Evolutionary conservation across 495 filamentous ascomycete species (phyloP), one percentile per base, ranked within the genome.

Genomic region (Aspergillus heteromorphus): DNA sequence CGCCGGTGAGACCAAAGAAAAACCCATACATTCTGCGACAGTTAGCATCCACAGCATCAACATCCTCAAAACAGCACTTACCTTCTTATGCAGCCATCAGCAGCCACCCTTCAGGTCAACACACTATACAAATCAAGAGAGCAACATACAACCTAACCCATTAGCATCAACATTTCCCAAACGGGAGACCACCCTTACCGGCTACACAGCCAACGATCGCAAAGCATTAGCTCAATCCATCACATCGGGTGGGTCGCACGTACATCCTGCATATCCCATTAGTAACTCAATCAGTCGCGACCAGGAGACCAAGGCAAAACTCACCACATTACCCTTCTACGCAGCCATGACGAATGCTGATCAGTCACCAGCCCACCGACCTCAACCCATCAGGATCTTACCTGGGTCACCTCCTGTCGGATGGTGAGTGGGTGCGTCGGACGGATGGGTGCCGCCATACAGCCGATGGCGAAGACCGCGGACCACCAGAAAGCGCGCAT

Each of bases 311-410:
- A 50, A 23, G 30, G 16, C 30, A n/a, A 42, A 19, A 51, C 53
- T 57, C 27, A 57, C 55, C 49, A 53, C 55, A 40, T 57, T 49
- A 49, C 55, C 55, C 18, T 40, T 48, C 55, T 57, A 40, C 43
- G 2, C 6, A 42, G 49, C 36, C 31, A 53, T 40, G 55, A 52
- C 27, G 48, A 49, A 25, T 31, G 18, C 31, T 34, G 30, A 14
- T 43, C 21, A 43, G 40, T 10, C 21, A 23, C 1, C 5, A 21
- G 10, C 40, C 40, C 40, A 43, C 21, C 40, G 2, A 20, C 18
- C 21, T 8, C 40, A 18, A 21, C 8, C 0, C 20, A 5, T 6
- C 40, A 8, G 16, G 10, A 21, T 9, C 18, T 19, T 43, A 43
- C 40, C 40, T 43, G 18, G 21, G 40, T 43, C 40, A 43, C 19